Conservation (phyloP, 2,329 filamentous ascomycete species). For the Ceratocystis albifundus region DNA sequence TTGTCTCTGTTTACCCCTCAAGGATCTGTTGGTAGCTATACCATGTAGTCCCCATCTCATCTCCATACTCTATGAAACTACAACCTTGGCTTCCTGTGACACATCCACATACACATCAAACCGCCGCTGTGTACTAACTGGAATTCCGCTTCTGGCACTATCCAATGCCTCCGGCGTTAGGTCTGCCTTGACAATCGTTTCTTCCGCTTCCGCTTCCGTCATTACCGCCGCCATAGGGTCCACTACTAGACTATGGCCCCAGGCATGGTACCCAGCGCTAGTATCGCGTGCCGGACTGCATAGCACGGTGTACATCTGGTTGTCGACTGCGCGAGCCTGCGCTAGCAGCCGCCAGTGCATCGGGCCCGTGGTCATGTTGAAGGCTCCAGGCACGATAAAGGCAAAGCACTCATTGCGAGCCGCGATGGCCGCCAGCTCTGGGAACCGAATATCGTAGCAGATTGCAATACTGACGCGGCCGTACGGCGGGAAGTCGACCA, state of each 20-base stretch:
- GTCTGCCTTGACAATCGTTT: conserved; percentile 64
- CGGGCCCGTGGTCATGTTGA: conserved; percentile 86
- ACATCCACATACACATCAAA: conserved; percentile 96
- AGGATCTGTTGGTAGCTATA: not conserved
- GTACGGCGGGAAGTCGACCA: conserved; percentile 79
- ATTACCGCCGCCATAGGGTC: conserved; percentile 81
- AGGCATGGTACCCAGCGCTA: conserved; percentile 70
- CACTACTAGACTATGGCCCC: conserved; percentile 79
- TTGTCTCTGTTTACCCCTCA: not conserved
- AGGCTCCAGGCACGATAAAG: conserved; percentile 88
- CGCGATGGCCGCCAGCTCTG: conserved; percentile 81
- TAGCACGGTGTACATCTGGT: conserved; percentile 85
- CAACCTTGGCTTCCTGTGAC: conserved; percentile 19
- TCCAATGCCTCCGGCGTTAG: conserved; percentile 57
- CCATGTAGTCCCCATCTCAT: not conserved
- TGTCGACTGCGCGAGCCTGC: conserved; percentile 76
- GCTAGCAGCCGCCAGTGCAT: conserved; percentile 83
- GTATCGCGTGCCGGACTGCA: conserved; percentile 82
- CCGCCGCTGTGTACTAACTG: conserved; percentile 68
- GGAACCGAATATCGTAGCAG: conserved; percentile 96
- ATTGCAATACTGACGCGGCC: conserved; percentile 81
- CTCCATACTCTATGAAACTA: conserved; percentile 6
- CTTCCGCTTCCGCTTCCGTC: conserved; percentile 63
- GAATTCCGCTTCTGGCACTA: conserved; percentile 70
- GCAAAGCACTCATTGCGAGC: conserved; percentile 77